Conservation (phyloP, 192 early-diverging fungal species). For the Podila epigama region DNA sequence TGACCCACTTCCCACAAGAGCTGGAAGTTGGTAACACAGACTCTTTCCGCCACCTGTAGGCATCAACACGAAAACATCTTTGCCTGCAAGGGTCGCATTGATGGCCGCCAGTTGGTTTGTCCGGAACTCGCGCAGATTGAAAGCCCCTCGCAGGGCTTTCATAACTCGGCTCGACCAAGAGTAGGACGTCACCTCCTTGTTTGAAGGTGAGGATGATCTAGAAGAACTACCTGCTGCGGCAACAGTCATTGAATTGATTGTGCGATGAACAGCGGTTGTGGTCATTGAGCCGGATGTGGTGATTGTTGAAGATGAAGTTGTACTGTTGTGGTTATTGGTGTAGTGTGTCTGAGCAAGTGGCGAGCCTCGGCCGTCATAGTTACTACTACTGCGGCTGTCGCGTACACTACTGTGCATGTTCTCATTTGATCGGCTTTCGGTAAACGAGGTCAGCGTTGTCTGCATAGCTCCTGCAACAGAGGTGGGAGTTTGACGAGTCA, state of each 20-base stretch:
- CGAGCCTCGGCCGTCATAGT: not conserved
- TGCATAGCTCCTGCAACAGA: not conserved
- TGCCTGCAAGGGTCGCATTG: conserved; percentile 81
- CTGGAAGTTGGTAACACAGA: conserved; percentile 93
- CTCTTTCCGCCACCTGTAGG: conserved; percentile 97
- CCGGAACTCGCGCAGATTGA: conserved; percentile 80
- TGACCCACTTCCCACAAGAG: conserved; percentile 57
- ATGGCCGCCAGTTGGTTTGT: conserved; percentile 89
- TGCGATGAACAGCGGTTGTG: not conserved
- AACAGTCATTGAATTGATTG: not conserved
- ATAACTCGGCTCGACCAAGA: conserved; percentile 79
- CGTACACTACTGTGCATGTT: not conserved
- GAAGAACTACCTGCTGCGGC: not conserved
- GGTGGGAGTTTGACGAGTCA: not conserved
- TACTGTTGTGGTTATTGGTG: not conserved
- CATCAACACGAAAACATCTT: conserved; percentile 96
- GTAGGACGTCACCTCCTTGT: conserved; percentile 26
- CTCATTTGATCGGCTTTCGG: not conserved
- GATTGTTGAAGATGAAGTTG: no score
- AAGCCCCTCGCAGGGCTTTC: conserved; percentile 70
- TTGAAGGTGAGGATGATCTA: not conserved
- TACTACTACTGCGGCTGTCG: not conserved
- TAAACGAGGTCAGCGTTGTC: not conserved
- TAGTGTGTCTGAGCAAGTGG: not conserved
- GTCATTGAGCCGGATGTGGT: no score